Conservation (phyloP, 2,329 filamentous ascomycete species). For the Diplocarpon mali region DNA sequence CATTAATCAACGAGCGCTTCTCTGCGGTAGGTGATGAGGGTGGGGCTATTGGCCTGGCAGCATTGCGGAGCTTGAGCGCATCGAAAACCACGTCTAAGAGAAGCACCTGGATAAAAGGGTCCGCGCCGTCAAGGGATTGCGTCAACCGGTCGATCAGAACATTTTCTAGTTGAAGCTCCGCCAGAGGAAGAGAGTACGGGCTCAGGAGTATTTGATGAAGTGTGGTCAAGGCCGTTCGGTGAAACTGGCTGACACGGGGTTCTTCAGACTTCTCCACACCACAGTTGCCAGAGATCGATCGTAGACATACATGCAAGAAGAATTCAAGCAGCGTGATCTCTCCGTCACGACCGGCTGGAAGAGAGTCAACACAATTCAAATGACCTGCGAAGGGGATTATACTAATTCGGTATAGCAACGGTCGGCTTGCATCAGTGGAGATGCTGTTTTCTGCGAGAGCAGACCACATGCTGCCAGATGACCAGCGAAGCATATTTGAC, state of each 20-base stretch:
- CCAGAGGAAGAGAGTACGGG: constrained; percentile 47
- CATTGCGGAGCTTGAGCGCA: constrained; percentile 54
- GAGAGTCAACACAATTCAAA: constrained; percentile 10
- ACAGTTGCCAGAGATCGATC: constrained; percentile 42
- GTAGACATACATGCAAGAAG: constrained; percentile 54
- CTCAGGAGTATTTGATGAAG: constrained; percentile 59
- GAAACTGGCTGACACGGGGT: constrained; percentile 51
- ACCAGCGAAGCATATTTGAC: constrained; percentile 59
- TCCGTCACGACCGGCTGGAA: constrained; percentile 39
- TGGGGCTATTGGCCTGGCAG: constrained; percentile 14
- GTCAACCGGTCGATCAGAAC: constrained; percentile 58
- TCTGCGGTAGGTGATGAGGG: constrained; percentile 21
- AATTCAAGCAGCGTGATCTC: constrained; percentile 56
- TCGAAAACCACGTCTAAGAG: constrained; percentile 70
- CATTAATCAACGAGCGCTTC: constrained; percentile 20
- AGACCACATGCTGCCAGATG: constrained; percentile 58
- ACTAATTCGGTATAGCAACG: constrained; percentile 39
- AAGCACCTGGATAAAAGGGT: constrained; percentile 63
- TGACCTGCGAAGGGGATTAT: constrained; percentile 27
- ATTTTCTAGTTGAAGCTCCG: constrained; percentile 57
- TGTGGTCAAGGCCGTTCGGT: constrained; percentile 58
- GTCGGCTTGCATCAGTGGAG: constrained; percentile 35
- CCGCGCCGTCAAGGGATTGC: constrained; percentile 47
- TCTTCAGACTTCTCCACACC: constrained; percentile 29
- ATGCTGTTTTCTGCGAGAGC: constrained; percentile 54